A percentile compares a stretch with the other conserved stretches of the same genome.
Evolutionary conservation across 1,284 basidiomycete species (phyloP).

Genomic region (Acaromyces ingoldii): DNA sequence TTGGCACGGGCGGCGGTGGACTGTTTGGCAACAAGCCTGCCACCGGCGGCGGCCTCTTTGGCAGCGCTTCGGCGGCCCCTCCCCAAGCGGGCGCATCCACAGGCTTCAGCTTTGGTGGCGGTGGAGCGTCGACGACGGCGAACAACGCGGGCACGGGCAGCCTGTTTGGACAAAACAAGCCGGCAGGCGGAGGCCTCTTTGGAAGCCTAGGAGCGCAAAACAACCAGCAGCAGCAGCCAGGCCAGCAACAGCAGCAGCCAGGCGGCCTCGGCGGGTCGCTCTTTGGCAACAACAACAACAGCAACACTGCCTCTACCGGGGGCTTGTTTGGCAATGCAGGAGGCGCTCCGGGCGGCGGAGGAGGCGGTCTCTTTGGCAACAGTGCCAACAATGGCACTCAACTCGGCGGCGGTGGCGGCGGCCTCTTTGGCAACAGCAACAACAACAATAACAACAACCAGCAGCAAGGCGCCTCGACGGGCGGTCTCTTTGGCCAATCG

Average conservation of each 20-base stretch:
- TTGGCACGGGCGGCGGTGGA: slow-evolving; percentile 24
- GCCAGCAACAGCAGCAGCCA: slow-evolving; percentile 16
- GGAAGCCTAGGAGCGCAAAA: slow-evolving; percentile 4
- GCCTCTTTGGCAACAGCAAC: slow-evolving; percentile 56
- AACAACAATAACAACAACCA: slow-evolving; percentile 13
- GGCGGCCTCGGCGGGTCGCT: slow-evolving; percentile 7
- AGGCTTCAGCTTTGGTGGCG: slow-evolving; percentile 31
- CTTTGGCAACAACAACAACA: slow-evolving; percentile 30
- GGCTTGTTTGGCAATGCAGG: slow-evolving; percentile 21
- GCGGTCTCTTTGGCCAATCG: slow-evolving; percentile 28
- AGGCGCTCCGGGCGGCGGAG: slow-evolving; percentile 15
- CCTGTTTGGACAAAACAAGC: slow-evolving; percentile 28
- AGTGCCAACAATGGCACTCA: not conserved
- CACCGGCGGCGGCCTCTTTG: slow-evolving; percentile 51
- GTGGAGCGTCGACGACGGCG: not conserved
- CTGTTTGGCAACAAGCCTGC: slow-evolving; percentile 46
- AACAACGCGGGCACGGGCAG: slow-evolving; percentile 5
- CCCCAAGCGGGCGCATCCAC: slow-evolving; percentile 21
- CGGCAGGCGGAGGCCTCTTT: slow-evolving; percentile 42
- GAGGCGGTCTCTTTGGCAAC: slow-evolving; percentile 2
- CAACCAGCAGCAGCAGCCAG: slow-evolving; percentile 13
- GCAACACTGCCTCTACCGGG: too few species aligned
- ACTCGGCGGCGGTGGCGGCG: slow-evolving; percentile 45
- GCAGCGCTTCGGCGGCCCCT: slow-evolving; percentile 16
- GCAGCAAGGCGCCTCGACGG: slow-evolving; percentile 1